Base-by-base conservation (phyloP, 306 rosid species). In the Leucaena leucocephala region DNA sequence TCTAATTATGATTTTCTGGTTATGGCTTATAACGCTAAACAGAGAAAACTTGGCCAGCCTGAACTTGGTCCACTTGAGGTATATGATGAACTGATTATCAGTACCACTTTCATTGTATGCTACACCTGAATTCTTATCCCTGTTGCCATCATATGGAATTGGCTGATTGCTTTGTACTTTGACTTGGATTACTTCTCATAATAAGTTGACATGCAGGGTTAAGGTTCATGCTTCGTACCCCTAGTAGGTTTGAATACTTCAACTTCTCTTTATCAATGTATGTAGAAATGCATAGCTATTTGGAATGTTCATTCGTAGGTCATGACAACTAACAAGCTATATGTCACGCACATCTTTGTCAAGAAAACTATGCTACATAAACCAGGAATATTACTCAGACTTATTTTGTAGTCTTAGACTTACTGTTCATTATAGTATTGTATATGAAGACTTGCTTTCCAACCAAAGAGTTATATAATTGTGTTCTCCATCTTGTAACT, bases 11-110 rank as follows among this genome's bases (percentile, higher is more conserved):
- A 92, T 75, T 95, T 95, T 86, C 89, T 95, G 14, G 82, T 81
- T 36, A 95, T 95, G 98, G 98, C 98, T 48, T 92, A 95, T 82
- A 95, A 95, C 84, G 96, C 98, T 14, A 86, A 91, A 27, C 86
- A 93, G 45, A 85, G 87, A 40, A 92, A 95, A 76, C 89, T 91
- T 68, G 98, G 95, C 33, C 83, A 85, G 16, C 90, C 94, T 0
- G 98, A 92, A 85, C 94, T 92, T 71, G 98, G 97, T 44, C 94
- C 97, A 3, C 89, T 95, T 39, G 96, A 92, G 97, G 98, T 90
- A 44, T 77, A 34, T 12, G 55, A 21, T 44, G 38, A 44, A 43
- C 55, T 67, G 72, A 42, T 42, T 42, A 8, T 38, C 7, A 10
- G 46, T 10, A n/a, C 49, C 34, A 2, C 16, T 4, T 39, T 66